Evolutionary conservation across 179 eudicot species (phyloP).

Genomic region (Beta corolliflora): DNA sequence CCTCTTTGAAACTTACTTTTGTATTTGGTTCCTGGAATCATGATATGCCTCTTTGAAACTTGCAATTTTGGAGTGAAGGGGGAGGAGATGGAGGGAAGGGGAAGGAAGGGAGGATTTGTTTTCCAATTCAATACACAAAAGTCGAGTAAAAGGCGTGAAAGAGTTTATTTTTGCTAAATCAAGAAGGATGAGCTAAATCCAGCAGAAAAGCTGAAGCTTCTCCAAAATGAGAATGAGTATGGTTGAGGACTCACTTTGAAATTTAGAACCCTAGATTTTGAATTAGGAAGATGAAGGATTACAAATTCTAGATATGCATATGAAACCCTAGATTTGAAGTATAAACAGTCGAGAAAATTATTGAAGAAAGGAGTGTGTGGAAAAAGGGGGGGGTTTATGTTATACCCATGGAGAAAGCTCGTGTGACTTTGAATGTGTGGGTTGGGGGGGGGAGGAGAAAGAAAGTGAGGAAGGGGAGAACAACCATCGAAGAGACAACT

Average conservation of each 20-base stretch:
- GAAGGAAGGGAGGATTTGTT: neutral
- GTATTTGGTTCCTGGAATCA: constrained; percentile 53
- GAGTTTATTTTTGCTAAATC: neutral
- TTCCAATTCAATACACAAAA: neutral
- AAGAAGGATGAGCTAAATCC: neutral
- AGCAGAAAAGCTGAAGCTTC: neutral
- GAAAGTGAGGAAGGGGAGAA: neutral
- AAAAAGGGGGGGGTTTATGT: neutral
- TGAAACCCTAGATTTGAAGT: neutral
- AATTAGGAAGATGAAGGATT: neutral
- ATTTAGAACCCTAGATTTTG: neutral
- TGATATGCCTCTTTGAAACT: constrained; percentile 34
- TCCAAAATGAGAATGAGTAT: no score
- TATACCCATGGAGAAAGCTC: neutral
- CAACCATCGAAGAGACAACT: no score
- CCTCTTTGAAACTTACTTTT: neutral
- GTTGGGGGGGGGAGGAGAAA: neutral
- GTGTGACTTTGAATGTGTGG: neutral
- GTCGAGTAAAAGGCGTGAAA: neutral
- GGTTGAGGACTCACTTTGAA: neutral
- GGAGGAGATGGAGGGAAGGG: neutral
- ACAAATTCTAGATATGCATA: neutral
- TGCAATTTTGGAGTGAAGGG: neutral
- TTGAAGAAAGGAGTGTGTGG: neutral
- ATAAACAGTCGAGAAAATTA: neutral